A percentile compares a stretch with the other conserved stretches of the same genome.
Evolutionary conservation across 2,329 filamentous ascomycete genomes (phyloP).

Genomic region (Xylaria hypoxylon): DNA sequence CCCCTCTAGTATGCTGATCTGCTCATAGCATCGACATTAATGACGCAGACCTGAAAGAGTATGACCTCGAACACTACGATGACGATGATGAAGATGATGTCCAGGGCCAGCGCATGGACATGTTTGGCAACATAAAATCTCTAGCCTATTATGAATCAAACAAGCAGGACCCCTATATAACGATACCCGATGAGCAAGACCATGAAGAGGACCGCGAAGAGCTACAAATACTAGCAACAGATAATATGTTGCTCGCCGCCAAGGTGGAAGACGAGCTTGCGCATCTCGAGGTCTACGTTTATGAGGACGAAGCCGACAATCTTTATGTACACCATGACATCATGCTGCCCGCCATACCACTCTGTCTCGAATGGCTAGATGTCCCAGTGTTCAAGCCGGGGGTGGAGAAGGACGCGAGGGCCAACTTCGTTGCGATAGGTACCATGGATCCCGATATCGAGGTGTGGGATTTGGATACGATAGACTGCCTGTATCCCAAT

Average conservation of each 20-base stretch:
- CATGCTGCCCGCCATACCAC: slow-evolving; percentile 96
- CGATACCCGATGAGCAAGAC: slow-evolving; percentile 76
- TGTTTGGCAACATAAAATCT: slow-evolving; percentile 96
- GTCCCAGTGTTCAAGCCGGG: slow-evolving; percentile 82
- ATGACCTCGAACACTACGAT: slow-evolving; percentile 96
- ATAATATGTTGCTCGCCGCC: slow-evolving; percentile 91
- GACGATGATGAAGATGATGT: slow-evolving; percentile 80
- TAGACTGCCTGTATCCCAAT: slow-evolving; percentile 98
- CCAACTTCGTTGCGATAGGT: slow-evolving; percentile 94
- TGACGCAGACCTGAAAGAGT: slow-evolving; percentile 94
- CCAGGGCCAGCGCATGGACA: slow-evolving; percentile 81
- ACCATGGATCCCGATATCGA: slow-evolving; percentile 99
- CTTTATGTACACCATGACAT: slow-evolving; percentile 99
- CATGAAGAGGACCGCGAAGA: slow-evolving; percentile 93
- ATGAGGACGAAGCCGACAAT: slow-evolving; percentile 94
- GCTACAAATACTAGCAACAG: slow-evolving; percentile 89
- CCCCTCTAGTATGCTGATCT: slow-evolving; percentile 34
- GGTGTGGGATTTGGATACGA: slow-evolving; percentile 95
- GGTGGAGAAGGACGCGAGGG: slow-evolving; percentile 72
- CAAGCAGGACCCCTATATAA: slow-evolving; percentile 96
- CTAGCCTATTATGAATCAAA: slow-evolving; percentile 94
- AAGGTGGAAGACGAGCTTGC: slow-evolving; percentile 98
- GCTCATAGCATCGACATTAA: slow-evolving; percentile 62
- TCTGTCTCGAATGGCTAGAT: slow-evolving; percentile 96
- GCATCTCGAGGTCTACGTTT: slow-evolving; percentile 96